Percentiles rank a stretch among this genome's conserved stretches.
phyloP scores from a whole-genome alignment of 352 stramenopile species.

The Halophytophthora polymorphica region DNA sequence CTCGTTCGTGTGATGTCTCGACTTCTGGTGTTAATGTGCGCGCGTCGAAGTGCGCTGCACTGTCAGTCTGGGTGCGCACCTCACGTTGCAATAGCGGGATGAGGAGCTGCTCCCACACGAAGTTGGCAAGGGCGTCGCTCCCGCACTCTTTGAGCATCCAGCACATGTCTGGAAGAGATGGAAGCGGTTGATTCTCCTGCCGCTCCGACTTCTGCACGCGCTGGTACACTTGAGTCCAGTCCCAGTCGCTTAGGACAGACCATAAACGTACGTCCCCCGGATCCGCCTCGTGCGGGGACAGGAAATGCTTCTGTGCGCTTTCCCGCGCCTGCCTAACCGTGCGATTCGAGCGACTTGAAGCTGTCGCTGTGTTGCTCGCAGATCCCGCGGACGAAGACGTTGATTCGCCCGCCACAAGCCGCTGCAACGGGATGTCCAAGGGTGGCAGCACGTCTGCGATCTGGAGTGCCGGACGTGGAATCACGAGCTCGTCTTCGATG shows the following conservation, averaged over 20 bases:
- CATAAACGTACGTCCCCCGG: conserved; percentile 25
- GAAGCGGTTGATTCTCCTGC: conserved; percentile 3
- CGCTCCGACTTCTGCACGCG: conserved; percentile 10
- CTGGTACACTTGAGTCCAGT: conserved; percentile 39
- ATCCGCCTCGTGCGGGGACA: conserved; percentile 20
- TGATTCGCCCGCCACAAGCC: conserved; percentile 10
- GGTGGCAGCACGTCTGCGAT: conserved; percentile 37
- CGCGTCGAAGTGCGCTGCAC: neutral
- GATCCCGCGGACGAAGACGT: neutral
- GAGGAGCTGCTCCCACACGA: conserved; percentile 58
- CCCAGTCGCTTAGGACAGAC: conserved; percentile 28
- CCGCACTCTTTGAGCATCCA: conserved; percentile 36
- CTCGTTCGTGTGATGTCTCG: neutral
- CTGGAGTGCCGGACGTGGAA: conserved; percentile 38
- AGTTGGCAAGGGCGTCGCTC: conserved; percentile 37
- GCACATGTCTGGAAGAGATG: conserved; percentile 21
- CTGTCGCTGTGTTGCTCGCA: neutral
- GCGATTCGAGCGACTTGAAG: neutral
- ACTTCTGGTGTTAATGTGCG: neutral
- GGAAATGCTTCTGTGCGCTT: conserved; percentile 27
- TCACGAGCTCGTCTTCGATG: conserved; percentile 49
- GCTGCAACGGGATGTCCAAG: conserved; percentile 20
- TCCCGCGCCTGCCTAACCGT: conserved; percentile 5
- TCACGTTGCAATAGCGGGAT: conserved; percentile 20
- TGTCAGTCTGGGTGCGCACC: neutral